Percentiles rank a stretch among this genome's conserved stretches.
Conservation (phyloP, 2,329 filamentous ascomycete genomes). For the Ophiocordyceps robertsii region DNA sequence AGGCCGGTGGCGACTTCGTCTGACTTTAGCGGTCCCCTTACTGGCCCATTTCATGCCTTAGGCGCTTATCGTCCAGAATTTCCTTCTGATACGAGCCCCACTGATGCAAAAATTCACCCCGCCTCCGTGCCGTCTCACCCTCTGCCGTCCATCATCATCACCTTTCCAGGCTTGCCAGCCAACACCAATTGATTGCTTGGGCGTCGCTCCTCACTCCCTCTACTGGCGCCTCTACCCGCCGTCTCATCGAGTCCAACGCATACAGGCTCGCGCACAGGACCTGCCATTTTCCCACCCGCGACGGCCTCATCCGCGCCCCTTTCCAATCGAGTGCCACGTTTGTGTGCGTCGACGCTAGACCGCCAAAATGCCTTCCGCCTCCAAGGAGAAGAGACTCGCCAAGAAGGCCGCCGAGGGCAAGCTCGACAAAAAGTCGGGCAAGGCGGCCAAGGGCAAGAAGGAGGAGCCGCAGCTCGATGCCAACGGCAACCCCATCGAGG, state of each 20-base stretch:
- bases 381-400: conserved; percentile 59
- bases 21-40: too few species aligned
- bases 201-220: not conserved
- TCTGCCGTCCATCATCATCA: conserved; percentile 4
- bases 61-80: conserved; percentile 17
- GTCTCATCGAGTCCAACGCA: not conserved
- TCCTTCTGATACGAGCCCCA: conserved; percentile 20
- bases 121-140: conserved; percentile 13
- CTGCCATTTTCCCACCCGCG: not conserved
- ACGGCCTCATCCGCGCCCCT: not conserved
- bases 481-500: conserved; percentile 40
- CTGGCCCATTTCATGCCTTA: too few species aligned
- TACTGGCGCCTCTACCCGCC: not conserved
- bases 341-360: not conserved
- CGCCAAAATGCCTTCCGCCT: conserved; percentile 50
- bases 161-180: conserved; percentile 2
- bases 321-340: not conserved
- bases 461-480: conserved; percentile 56
- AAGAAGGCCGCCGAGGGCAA: conserved; percentile 62
- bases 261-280: not conserved
- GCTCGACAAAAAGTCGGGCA: conserved; percentile 59
- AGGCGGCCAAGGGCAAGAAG: conserved; percentile 55
- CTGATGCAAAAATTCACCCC: conserved; percentile 26
- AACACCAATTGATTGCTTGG: not conserved
- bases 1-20: too few species aligned